These are phyloP conservation scores for Suillus luteus DNA, from an alignment of 768 basidiomycete species.

Conservation along the genomic window DNA sequence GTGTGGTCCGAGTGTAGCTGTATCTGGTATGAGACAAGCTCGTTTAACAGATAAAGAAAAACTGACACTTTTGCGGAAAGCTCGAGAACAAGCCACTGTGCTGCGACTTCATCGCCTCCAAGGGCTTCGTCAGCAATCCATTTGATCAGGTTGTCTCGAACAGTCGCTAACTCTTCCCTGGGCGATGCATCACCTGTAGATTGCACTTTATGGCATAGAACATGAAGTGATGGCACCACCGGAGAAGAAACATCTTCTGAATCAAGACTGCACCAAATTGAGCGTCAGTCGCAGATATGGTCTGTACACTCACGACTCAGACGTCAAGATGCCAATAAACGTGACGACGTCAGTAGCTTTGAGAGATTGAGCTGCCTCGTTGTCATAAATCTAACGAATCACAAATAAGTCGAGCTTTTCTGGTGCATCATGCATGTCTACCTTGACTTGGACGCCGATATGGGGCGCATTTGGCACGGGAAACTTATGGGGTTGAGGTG, in stretches of 20 bases:
- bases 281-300: slow-evolving; percentile 9
- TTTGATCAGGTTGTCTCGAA: slow-evolving; percentile 54
- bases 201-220: slow-evolving; percentile 46
- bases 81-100: slow-evolving; percentile 74
- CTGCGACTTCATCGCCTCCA: slow-evolving; percentile 65
- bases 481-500: slow-evolving; percentile 58
- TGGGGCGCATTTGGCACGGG: slow-evolving; percentile 56
- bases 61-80: slow-evolving; percentile 66
- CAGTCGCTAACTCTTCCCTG: slow-evolving; percentile 9
- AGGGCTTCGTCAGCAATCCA: slow-evolving; percentile 78
- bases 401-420: slow-evolving; percentile 2
- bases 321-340: slow-evolving; percentile 74
- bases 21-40: slow-evolving; percentile 3
- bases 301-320: slow-evolving; percentile 54
- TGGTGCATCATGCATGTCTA: slow-evolving; percentile 22
- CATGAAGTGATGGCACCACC: slow-evolving; percentile 67
- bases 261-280: slow-evolving; percentile 34
- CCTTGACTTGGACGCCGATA: slow-evolving; percentile 76
- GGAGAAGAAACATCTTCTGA: slow-evolving; percentile 38
- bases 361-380: slow-evolving; percentile 42
- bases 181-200: slow-evolving; percentile 5
- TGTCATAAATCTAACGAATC: slow-evolving; percentile 58
- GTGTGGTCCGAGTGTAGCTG: slow-evolving; percentile 68
- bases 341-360: slow-evolving; percentile 64
- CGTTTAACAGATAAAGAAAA: slow-evolving; percentile 2